Percentiles rank a stretch among this genome's conserved stretches.
phyloP scores from a whole-genome alignment of 176 grass and related monocot genomes.

The Poa annua region DNA sequence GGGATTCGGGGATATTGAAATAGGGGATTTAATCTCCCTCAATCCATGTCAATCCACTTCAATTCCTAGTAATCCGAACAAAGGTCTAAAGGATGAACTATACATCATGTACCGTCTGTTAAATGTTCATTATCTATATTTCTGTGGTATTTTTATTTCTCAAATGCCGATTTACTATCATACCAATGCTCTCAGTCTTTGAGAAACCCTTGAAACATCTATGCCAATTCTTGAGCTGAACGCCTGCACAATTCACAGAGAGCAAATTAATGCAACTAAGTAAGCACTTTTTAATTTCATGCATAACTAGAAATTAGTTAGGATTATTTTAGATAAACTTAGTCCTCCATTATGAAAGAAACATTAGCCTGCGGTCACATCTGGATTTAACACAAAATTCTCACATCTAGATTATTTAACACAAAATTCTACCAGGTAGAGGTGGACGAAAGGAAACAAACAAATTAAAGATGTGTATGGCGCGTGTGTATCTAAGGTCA shows the following conservation, averaged over 20 bases:
- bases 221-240: conserved; percentile 74
- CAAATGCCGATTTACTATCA: not conserved
- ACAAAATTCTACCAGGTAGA: not conserved
- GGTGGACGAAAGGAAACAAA: not conserved
- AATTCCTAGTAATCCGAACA: too few relatives aligned
- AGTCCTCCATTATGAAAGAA: not conserved
- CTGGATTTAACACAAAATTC: not conserved
- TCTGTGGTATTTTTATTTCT: not conserved
- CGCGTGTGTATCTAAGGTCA: not conserved
- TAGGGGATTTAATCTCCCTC: too few relatives aligned
- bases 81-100: not conserved
- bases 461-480: not conserved
- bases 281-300: not conserved
- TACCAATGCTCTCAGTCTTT: conserved; percentile 57
- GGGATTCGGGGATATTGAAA: too few relatives aligned
- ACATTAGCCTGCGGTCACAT: not conserved
- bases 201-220: conserved; percentile 56
- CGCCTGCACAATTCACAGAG: conserved; percentile 50
- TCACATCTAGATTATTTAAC: not conserved
- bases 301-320: not conserved
- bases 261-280: not conserved
- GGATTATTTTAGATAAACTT: not conserved
- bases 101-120: not conserved
- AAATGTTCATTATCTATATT: not conserved
- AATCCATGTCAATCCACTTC: too few relatives aligned